phyloP scores from a whole-genome alignment of 2,329 filamentous ascomycete species.

The Fusarium acutatum region DNA sequence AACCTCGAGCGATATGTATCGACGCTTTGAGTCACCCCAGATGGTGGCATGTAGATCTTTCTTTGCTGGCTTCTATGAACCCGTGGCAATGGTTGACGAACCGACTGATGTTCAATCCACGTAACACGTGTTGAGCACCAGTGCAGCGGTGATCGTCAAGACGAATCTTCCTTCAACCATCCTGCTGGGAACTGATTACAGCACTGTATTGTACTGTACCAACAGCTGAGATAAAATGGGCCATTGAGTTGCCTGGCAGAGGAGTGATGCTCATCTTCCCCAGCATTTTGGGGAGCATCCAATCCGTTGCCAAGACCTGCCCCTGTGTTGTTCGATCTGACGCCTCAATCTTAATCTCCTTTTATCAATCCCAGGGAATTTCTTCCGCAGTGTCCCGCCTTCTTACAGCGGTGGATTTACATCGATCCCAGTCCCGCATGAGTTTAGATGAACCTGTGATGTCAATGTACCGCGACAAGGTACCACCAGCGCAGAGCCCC shows the following conservation, averaged over 20 bases:
- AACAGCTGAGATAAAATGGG: conserved; percentile 14
- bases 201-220: conserved; percentile 1
- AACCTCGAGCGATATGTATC: conserved; percentile 1
- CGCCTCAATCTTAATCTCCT: conserved; percentile 1
- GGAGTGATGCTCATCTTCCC: conserved; percentile 17
- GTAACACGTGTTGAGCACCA: conserved; percentile 26
- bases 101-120: conserved; percentile 26
- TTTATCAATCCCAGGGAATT: background rate
- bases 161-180: conserved; percentile 27
- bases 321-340: conserved; percentile 14
- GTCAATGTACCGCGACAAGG: background rate
- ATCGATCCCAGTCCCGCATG: background rate
- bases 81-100: conserved; percentile 22
- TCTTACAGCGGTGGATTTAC: background rate
- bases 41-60: conserved; percentile 26
- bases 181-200: conserved; percentile 18
- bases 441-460: conserved; percentile 11
- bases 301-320: conserved; percentile 18
- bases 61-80: conserved; percentile 28
- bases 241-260: conserved; percentile 1
- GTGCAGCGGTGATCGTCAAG: conserved; percentile 28
- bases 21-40: conserved; percentile 11
- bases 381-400: conserved; percentile 16
- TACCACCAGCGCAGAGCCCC: conserved; percentile 1
- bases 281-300: conserved; percentile 11